Percentiles rank a stretch among this genome's conserved stretches.
Conservation (phyloP, 495 filamentous ascomycete species). For the Ramalina peruviana region DNA sequence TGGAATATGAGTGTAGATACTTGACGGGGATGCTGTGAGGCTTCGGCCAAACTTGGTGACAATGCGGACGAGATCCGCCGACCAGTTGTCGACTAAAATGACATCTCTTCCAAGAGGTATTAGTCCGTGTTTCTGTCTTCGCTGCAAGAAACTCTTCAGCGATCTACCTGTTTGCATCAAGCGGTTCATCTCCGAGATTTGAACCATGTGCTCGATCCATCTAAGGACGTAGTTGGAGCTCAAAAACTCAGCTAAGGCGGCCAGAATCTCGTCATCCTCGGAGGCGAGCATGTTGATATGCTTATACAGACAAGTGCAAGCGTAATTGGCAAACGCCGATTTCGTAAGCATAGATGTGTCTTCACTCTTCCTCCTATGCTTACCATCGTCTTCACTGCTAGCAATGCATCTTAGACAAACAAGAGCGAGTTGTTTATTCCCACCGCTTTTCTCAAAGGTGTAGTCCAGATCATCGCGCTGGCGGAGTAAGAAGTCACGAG, state of each 20-base stretch:
- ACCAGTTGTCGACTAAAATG: slow-evolving; percentile 15
- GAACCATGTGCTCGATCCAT: slow-evolving; percentile 26
- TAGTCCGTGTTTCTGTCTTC: slow-evolving; percentile 4
- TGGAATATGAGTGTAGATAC: slow-evolving; percentile 19
- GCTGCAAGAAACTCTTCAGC: slow-evolving; percentile 16
- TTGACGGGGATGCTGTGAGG: slow-evolving; percentile 15
- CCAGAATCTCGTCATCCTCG: slow-evolving; percentile 7
- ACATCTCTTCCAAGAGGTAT: slow-evolving; percentile 15
- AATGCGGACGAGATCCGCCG: slow-evolving; percentile 19
- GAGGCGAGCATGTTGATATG: slow-evolving; percentile 16
- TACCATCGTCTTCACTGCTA: slow-evolving; percentile 18
- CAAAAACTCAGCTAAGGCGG: slow-evolving; percentile 18
- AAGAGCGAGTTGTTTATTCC: slow-evolving; percentile 4
- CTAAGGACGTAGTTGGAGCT: slow-evolving; percentile 18
- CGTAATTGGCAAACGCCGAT: slow-evolving; percentile 17
- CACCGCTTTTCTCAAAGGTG: slow-evolving; percentile 10
- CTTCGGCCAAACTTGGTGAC: slow-evolving; percentile 18
- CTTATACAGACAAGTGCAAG: slow-evolving; percentile 18
- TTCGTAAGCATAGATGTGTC: neutral
- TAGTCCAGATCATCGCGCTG: slow-evolving; percentile 17
- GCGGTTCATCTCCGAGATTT: slow-evolving; percentile 11
- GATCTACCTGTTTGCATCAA: slow-evolving; percentile 20
- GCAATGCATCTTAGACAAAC: slow-evolving; percentile 20
- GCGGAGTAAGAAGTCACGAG: slow-evolving; percentile 18
- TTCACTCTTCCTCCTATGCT: neutral